phyloP scores from a whole-genome alignment of 176 grass and related monocot species.

The Triticum turgidum region DNA sequence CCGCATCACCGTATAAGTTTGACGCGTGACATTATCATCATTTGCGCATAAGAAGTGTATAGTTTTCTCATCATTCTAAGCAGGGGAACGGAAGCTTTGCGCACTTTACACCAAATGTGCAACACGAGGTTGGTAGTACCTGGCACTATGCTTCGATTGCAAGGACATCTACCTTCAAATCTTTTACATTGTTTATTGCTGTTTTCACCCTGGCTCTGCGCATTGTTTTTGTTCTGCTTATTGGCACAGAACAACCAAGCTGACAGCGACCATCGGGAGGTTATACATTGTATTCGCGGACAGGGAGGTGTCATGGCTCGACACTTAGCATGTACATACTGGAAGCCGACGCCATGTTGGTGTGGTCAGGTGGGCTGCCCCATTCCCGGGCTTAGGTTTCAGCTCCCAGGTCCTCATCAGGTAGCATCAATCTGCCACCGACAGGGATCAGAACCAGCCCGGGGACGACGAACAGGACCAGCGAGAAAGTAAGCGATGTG shows the following conservation, averaged over 20 bases:
- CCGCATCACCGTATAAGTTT: neutral
- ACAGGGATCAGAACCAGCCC: slow-evolving; percentile 26
- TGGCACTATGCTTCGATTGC: slow-evolving; percentile 49
- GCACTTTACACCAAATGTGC: slow-evolving; percentile 39
- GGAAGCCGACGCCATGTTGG: slow-evolving; percentile 58
- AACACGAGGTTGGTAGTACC: slow-evolving; percentile 49
- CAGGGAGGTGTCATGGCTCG: slow-evolving; percentile 30
- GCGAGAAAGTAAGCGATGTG: slow-evolving; percentile 26
- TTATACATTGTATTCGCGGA: slow-evolving; percentile 34
- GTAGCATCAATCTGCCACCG: slow-evolving; percentile 33
- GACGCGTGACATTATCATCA: neutral
- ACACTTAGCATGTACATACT: slow-evolving; percentile 45
- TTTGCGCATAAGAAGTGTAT: neutral
- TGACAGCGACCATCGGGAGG: slow-evolving; percentile 35
- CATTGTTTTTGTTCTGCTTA: slow-evolving; percentile 11
- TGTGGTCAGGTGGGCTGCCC: slow-evolving; percentile 35
- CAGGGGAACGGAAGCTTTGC: neutral
- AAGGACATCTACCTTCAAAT: slow-evolving; percentile 40
- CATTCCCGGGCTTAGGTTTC: slow-evolving; percentile 46
- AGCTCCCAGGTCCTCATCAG: slow-evolving; percentile 31
- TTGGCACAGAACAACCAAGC: neutral
- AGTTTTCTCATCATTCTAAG: neutral
- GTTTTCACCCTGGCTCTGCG: slow-evolving; percentile 23
- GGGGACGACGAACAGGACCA: slow-evolving; percentile 9
- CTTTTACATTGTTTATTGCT: slow-evolving; percentile 35